Percentiles rank a stretch among this genome's conserved stretches.
Evolutionary conservation across 352 stramenopile genomes (phyloP).

Genomic region (Pythium apleroticum): DNA sequence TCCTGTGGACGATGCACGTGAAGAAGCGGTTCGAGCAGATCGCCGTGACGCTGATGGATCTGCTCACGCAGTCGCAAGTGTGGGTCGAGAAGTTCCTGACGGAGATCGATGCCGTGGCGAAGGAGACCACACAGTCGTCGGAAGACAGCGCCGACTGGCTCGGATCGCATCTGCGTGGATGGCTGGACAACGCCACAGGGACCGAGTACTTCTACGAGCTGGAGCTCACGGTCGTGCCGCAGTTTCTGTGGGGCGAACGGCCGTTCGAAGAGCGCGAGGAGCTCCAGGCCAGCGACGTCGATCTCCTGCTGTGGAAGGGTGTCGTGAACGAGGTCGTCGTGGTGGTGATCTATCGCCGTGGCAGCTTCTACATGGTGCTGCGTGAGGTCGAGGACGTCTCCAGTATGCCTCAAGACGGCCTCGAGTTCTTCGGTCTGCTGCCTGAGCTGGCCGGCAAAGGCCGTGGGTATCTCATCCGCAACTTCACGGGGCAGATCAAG

Average conservation of each 20-base stretch:
- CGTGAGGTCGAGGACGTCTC: slow-evolving; percentile 31
- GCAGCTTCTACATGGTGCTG: slow-evolving; percentile 56
- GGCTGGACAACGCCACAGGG: slow-evolving; percentile 49
- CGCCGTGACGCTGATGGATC: slow-evolving; percentile 33
- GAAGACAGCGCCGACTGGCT: slow-evolving; percentile 30
- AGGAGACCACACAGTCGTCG: slow-evolving; percentile 12
- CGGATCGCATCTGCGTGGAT: slow-evolving; percentile 43
- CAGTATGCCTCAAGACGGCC: slow-evolving; percentile 29
- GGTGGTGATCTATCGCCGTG: slow-evolving; percentile 47
- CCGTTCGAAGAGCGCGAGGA: slow-evolving; percentile 24
- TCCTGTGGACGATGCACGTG: slow-evolving; percentile 19
- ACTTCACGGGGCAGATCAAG: slow-evolving; percentile 27
- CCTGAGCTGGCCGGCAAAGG: slow-evolving; percentile 47
- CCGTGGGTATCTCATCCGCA: slow-evolving; percentile 50
- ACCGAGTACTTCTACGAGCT: slow-evolving; percentile 66
- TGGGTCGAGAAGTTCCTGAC: slow-evolving; percentile 54
- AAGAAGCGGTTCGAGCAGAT: slow-evolving; percentile 34
- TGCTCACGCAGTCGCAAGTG: slow-evolving; percentile 50
- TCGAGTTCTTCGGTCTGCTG: slow-evolving; percentile 48
- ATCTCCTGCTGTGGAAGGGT: slow-evolving; percentile 61
- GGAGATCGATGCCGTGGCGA: slow-evolving; percentile 42
- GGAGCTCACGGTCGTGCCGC: slow-evolving; percentile 29
- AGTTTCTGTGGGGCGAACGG: slow-evolving; percentile 17
- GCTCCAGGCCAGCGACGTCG: slow-evolving; percentile 21
- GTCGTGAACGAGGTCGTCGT: slow-evolving; percentile 55